Percentiles rank a stretch among this genome's conserved stretches.
Evolutionary conservation across 2,329 filamentous ascomycete species (phyloP).

Genomic region (Ustilaginoidea virens): DNA sequence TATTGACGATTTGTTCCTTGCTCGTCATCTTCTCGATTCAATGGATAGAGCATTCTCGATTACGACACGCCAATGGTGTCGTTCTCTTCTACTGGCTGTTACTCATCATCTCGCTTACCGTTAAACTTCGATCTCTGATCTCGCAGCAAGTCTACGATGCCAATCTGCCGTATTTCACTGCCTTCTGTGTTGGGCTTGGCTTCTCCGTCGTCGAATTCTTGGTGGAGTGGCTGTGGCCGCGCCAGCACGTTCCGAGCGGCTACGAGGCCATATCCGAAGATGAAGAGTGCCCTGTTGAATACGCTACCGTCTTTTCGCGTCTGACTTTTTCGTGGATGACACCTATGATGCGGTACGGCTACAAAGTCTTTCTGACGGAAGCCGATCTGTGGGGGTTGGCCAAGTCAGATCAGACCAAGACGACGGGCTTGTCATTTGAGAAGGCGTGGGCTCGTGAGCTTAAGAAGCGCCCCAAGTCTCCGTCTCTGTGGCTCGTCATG

Average conservation of each 20-base stretch:
- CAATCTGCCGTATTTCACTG: conserved; percentile 59
- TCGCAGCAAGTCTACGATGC: conserved; percentile 56
- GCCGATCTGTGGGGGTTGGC: conserved; percentile 91
- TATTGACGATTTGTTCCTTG: conserved; percentile 56
- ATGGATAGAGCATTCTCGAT: conserved; percentile 72
- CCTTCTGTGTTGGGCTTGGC: conserved; percentile 57
- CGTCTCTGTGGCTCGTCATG: conserved; percentile 71
- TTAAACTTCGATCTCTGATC: conserved; percentile 78
- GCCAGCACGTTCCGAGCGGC: conserved; percentile 40
- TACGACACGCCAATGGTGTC: conserved; percentile 73
- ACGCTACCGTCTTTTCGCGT: conserved; percentile 84
- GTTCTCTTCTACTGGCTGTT: conserved; percentile 88
- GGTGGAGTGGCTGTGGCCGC: conserved; percentile 79
- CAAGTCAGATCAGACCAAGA: conserved; percentile 61
- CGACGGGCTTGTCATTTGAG: conserved; percentile 55
- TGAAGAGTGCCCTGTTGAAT: conserved; percentile 62
- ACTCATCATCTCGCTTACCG: conserved; percentile 58
- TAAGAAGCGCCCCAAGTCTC: conserved; percentile 40
- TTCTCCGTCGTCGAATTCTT: conserved; percentile 56
- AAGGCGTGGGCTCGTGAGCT: conserved; percentile 65
- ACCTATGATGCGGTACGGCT: conserved; percentile 88
- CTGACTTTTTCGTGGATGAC: conserved; percentile 99
- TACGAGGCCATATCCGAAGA: conserved; percentile 44
- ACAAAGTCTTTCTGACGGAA: conserved; percentile 81
- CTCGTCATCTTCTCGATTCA: conserved; percentile 64